Conservation (phyloP, 2,329 filamentous ascomycete species). For the Ploettnerulaceae sp. region DNA sequence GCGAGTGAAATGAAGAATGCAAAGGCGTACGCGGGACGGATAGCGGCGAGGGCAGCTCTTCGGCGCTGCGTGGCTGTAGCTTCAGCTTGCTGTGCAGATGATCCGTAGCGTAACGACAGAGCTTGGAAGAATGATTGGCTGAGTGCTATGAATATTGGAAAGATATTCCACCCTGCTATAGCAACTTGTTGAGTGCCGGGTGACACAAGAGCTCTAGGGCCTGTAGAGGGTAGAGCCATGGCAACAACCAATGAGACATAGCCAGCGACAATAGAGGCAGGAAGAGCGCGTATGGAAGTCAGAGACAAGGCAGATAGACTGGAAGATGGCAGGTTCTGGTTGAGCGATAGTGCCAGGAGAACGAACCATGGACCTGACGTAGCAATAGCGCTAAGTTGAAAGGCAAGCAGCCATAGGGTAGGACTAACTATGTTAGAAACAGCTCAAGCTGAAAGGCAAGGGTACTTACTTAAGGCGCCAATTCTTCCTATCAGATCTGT, state of each 20-base stretch:
- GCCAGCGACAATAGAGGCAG: not conserved
- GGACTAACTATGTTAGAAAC: not conserved
- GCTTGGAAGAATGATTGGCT: not conserved
- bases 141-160: not conserved
- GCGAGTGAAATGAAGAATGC: not conserved
- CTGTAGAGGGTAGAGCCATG: not conserved
- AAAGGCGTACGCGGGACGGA: not conserved
- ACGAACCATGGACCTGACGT: not conserved
- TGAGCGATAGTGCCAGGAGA: not conserved
- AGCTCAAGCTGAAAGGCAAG: not conserved
- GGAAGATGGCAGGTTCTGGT: not conserved
- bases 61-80: no score
- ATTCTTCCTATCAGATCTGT: not conserved
- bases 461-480: not conserved
- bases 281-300: slow-evolving; percentile 1
- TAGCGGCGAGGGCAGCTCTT: not conserved
- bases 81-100: not conserved
- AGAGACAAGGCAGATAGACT: not conserved
- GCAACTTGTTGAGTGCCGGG: not conserved
- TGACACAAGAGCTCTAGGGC: not conserved
- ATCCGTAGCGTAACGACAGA: not conserved
- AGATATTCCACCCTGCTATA: not conserved
- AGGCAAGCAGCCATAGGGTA: not conserved
- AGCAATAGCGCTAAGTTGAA: not conserved
- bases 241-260: not conserved